Evolutionary conservation across 768 basidiomycete species (phyloP).

Genomic region (Hypholoma sublateritium): DNA sequence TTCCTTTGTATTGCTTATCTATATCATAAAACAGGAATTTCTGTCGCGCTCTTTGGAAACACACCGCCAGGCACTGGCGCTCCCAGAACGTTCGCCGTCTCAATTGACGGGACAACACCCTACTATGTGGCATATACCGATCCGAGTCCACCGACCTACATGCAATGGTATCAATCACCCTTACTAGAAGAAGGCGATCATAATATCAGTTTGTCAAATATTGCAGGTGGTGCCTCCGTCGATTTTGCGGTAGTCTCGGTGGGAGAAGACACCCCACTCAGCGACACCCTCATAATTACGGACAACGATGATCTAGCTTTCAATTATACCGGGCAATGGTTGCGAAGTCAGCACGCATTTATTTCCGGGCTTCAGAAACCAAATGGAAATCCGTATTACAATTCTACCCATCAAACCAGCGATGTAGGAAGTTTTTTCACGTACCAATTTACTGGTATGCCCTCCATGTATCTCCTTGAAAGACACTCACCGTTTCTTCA

Average conservation of each 20-base stretch:
- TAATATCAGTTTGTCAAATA: conserved; percentile 18
- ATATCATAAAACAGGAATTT: conserved; percentile 17
- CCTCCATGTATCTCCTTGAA: background rate
- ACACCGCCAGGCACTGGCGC: conserved; percentile 17
- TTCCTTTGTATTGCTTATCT: background rate
- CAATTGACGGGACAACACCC: conserved; percentile 21
- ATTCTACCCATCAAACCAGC: conserved; percentile 23
- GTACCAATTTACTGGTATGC: conserved; percentile 28
- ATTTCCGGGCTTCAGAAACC: conserved; percentile 13
- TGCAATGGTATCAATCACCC: conserved; percentile 28
- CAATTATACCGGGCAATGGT: conserved; percentile 16
- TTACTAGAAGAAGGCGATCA: conserved; percentile 23
- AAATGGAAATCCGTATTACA: conserved; percentile 23
- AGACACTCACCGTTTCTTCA: background rate
- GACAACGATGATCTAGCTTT: conserved; percentile 22
- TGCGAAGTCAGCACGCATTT: conserved; percentile 11
- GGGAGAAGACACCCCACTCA: conserved; percentile 19
- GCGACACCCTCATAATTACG: conserved; percentile 18
- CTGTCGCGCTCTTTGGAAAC: conserved; percentile 23
- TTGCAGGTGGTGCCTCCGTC: conserved; percentile 19
- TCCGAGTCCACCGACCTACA: conserved; percentile 23
- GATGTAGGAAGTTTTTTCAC: conserved; percentile 21
- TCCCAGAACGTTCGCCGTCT: conserved; percentile 17
- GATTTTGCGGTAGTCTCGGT: conserved; percentile 25
- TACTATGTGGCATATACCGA: conserved; percentile 21